phyloP scores from a whole-genome alignment of 345 rosid species.

The Abelmoschus esculentus region DNA sequence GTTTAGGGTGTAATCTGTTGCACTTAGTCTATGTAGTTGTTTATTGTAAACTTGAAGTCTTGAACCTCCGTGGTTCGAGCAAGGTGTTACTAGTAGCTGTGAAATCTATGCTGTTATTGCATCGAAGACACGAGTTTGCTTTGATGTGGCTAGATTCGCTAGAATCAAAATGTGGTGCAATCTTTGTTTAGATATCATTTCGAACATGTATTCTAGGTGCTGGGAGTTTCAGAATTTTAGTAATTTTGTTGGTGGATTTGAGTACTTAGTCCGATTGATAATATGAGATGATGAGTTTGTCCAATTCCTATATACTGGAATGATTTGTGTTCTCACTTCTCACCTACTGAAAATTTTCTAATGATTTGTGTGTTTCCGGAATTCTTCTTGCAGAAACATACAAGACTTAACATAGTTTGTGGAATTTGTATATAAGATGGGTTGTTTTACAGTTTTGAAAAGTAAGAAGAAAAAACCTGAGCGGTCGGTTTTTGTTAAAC shows the following conservation, averaged over 20 bases:
- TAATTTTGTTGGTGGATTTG: neutral
- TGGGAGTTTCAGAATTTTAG: neutral
- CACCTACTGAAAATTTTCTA: neutral
- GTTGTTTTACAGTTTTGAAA: slow-evolving; percentile 76
- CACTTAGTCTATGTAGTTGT: neutral
- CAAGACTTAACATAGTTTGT: slow-evolving; percentile 6
- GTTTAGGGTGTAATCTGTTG: neutral
- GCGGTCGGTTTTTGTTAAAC: slow-evolving; percentile 33
- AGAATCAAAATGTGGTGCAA: neutral
- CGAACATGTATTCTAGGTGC: neutral
- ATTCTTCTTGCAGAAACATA: slow-evolving; percentile 20
- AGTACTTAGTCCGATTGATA: slow-evolving; percentile 3
- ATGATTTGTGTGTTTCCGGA: slow-evolving; percentile 2
- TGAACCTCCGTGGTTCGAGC: neutral
- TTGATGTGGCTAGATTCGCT: neutral
- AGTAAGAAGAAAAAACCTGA: slow-evolving; percentile 70
- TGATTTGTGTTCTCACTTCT: neutral
- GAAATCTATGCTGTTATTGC: neutral
- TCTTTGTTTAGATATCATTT: neutral
- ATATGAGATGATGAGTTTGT: neutral
- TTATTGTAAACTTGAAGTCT: neutral
- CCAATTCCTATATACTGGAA: neutral
- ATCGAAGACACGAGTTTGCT: neutral
- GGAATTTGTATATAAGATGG: slow-evolving; percentile 42
- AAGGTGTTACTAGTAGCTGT: neutral